Percentiles rank a stretch among this genome's conserved stretches.
These are phyloP conservation scores for Sphagnurus paluster DNA, from an alignment of 1,284 basidiomycete genomes.

Conservation along the genomic window DNA sequence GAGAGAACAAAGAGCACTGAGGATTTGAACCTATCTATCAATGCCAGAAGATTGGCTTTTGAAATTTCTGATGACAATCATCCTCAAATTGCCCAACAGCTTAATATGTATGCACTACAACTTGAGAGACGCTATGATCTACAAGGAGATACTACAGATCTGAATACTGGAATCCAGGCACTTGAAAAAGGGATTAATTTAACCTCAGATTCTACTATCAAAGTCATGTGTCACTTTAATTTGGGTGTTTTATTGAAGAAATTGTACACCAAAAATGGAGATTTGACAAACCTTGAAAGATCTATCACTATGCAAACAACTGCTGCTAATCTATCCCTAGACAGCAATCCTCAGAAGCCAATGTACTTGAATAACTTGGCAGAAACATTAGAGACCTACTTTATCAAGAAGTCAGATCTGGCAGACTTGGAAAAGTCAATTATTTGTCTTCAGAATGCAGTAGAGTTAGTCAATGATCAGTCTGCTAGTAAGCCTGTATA, in stretches of 20 bases:
- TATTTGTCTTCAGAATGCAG: neutral
- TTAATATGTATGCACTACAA: neutral
- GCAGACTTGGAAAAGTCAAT: neutral
- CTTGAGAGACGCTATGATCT: slow-evolving; percentile 1
- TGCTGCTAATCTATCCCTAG: neutral
- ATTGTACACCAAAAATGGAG: neutral
- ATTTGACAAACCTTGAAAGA: neutral
- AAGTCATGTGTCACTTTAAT: slow-evolving; percentile 1
- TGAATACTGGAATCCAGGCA: neutral
- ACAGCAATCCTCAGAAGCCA: neutral
- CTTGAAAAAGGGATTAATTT: neutral
- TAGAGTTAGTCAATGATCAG: neutral
- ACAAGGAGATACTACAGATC: neutral
- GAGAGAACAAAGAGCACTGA: neutral
- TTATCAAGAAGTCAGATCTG: slow-evolving; percentile 1
- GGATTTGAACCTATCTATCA: neutral
- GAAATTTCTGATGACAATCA: neutral
- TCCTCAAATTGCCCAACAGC: neutral
- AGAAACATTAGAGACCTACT: neutral
- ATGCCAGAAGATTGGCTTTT: neutral
- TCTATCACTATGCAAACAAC: slow-evolving; percentile 1
- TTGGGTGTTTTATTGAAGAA: slow-evolving; percentile 3
- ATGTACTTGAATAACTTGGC: slow-evolving; percentile 7
- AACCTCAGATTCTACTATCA: neutral
- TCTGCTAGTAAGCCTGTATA: neutral